Percentiles rank a stretch among this genome's conserved stretches.
Evolutionary conservation across 768 basidiomycete genomes (phyloP).

Genomic region (Suillus fuscotomentosus): DNA sequence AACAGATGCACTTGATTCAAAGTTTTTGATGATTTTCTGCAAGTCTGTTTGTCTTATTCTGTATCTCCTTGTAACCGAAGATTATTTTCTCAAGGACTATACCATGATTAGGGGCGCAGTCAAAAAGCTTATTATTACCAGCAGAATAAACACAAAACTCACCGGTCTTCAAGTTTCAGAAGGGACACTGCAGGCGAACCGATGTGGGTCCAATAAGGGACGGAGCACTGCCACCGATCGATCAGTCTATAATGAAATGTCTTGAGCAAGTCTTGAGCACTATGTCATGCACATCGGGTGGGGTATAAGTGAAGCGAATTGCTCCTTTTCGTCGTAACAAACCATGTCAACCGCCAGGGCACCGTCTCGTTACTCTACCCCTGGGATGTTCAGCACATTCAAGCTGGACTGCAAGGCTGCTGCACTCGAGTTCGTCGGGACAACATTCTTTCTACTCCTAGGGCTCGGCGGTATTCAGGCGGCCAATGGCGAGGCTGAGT

Average conservation of each 20-base stretch:
- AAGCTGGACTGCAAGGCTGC: slow-evolving; percentile 47
- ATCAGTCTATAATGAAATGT: background rate
- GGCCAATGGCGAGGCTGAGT: slow-evolving; percentile 35
- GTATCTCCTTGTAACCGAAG: background rate
- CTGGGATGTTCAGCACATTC: slow-evolving; percentile 26
- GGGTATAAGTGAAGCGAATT: background rate
- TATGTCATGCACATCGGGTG: background rate
- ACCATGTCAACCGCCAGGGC: background rate
- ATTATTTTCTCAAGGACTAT: slow-evolving; percentile 19
- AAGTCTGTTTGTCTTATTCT: slow-evolving; percentile 38
- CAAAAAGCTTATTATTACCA: slow-evolving; percentile 15
- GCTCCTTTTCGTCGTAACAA: background rate
- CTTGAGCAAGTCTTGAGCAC: background rate
- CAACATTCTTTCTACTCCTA: slow-evolving; percentile 61
- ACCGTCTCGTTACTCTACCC: slow-evolving; percentile 10
- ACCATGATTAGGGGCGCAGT: slow-evolving; percentile 21
- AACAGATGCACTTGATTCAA: slow-evolving; percentile 56
- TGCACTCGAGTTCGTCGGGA: slow-evolving; percentile 57
- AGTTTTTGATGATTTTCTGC: slow-evolving; percentile 68
- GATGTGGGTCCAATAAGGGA: slow-evolving; percentile 21
- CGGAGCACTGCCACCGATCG: slow-evolving; percentile 12
- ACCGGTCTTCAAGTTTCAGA: slow-evolving; percentile 13
- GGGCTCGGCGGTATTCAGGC: slow-evolving; percentile 67
- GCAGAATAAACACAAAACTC: slow-evolving; percentile 21
- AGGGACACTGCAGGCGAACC: slow-evolving; percentile 16